A percentile compares a stretch with the other conserved stretches of the same genome.
Conservation (phyloP, 2,329 filamentous ascomycete genomes). For the Ramularia collo-cygni region DNA sequence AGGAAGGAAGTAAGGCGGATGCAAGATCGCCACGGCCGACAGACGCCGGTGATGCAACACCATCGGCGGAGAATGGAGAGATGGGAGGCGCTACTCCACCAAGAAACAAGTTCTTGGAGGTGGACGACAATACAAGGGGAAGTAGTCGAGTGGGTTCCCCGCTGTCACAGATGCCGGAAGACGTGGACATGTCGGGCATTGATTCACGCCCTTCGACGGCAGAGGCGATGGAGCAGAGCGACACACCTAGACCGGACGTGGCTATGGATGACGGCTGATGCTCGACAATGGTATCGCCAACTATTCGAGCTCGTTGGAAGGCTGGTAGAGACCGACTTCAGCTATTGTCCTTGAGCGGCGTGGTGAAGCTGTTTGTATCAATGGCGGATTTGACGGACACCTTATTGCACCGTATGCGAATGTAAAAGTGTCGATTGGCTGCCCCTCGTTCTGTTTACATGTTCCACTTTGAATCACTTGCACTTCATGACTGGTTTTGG, state of each 20-base stretch:
- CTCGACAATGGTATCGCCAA: too few relatives aligned
- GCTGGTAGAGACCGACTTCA: too few relatives aligned
- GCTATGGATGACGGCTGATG: constrained; percentile 21
- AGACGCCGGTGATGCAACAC: constrained; percentile 31
- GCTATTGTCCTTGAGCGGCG: too few relatives aligned
- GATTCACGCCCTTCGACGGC: constrained; percentile 10
- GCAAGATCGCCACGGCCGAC: constrained; percentile 24
- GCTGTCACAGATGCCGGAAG: constrained; percentile 16
- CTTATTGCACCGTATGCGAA: too few relatives aligned
- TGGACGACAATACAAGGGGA: constrained; percentile 20
- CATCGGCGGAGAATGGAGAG: constrained; percentile 31
- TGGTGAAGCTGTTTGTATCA: too few relatives aligned
- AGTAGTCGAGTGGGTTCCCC: constrained; percentile 21
- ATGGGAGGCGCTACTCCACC: constrained; percentile 16
- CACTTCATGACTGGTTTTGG: too few relatives aligned
- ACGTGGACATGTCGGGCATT: constrained; percentile 23
- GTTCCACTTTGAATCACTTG: too few relatives aligned
- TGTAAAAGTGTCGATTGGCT: too few relatives aligned
- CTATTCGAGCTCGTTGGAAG: too few relatives aligned
- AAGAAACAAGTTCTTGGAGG: constrained; percentile 24
- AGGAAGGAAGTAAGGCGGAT: constrained; percentile 38
- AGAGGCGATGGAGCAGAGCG: constrained; percentile 15
- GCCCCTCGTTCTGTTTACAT: too few relatives aligned
- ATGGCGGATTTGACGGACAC: too few relatives aligned
- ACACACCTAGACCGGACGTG: constrained; percentile 15